Percentiles rank a stretch among this genome's conserved stretches.
Evolutionary conservation across 495 filamentous ascomycete species (phyloP).

Genomic region (Glarea lozoyensis): DNA sequence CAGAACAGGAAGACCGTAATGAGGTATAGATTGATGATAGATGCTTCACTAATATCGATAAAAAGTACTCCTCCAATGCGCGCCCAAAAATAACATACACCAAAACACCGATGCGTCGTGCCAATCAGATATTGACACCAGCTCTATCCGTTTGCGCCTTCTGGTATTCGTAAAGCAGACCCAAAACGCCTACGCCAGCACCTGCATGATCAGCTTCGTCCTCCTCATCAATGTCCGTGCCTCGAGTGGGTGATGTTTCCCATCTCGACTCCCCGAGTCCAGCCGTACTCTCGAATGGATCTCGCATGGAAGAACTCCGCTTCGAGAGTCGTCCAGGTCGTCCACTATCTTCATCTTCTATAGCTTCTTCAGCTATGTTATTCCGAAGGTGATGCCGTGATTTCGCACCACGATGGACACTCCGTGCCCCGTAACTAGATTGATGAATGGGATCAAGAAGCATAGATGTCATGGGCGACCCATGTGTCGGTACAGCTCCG

Average conservation of each 20-base stretch:
- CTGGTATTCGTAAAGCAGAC: slow-evolving; percentile 84
- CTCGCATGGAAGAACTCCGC: slow-evolving; percentile 7
- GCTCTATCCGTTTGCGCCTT: slow-evolving; percentile 66
- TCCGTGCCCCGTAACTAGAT: slow-evolving; percentile 33
- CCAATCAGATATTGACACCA: slow-evolving; percentile 23
- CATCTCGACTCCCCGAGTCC: slow-evolving; percentile 35
- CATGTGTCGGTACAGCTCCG: slow-evolving; percentile 23
- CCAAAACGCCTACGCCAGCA: slow-evolving; percentile 61
- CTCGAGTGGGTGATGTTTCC: slow-evolving; percentile 26
- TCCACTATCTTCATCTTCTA: slow-evolving; percentile 30
- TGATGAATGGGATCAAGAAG: slow-evolving; percentile 84
- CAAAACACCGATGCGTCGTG: too few relatives aligned
- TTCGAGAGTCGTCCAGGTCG: background rate
- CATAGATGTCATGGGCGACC: slow-evolving; percentile 60
- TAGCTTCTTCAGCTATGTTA: slow-evolving; percentile 38
- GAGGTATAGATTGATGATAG: too few relatives aligned
- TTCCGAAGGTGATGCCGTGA: slow-evolving; percentile 30
- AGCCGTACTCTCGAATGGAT: slow-evolving; percentile 17
- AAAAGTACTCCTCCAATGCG: too few relatives aligned
- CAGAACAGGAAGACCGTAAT: too few relatives aligned
- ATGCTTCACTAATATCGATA: too few relatives aligned
- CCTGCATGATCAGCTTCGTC: slow-evolving; percentile 39
- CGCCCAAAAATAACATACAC: too few relatives aligned
- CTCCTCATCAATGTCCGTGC: slow-evolving; percentile 27
- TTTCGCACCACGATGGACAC: slow-evolving; percentile 33